Percentiles rank a stretch among this genome's conserved stretches.
Evolutionary conservation across 305 asterid genomes (phyloP).

Genomic region (Plantago rigida): DNA sequence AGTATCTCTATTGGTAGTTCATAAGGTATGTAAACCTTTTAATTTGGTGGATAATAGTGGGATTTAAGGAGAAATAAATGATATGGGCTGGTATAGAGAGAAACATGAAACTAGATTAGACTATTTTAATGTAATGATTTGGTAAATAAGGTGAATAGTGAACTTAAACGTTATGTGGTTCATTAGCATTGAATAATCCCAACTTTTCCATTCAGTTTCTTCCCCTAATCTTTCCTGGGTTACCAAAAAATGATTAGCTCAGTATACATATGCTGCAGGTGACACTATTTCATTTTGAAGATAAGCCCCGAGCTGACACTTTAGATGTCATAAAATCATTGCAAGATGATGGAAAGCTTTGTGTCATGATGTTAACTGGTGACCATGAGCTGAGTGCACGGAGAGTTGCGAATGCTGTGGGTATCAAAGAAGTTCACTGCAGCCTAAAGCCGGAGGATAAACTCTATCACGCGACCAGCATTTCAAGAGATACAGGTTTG

Average conservation of each 20-base stretch:
- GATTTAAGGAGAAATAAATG: neutral
- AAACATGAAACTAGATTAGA: neutral
- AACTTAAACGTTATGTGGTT: neutral
- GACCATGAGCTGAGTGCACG: constrained; percentile 88
- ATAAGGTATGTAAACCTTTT: neutral
- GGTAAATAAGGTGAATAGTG: neutral
- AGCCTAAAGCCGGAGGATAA: constrained; percentile 94
- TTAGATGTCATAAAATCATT: constrained; percentile 57
- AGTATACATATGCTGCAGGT: constrained; percentile 40
- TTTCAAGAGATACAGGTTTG: constrained; percentile 75
- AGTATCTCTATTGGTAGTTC: neutral
- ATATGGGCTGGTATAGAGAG: neutral
- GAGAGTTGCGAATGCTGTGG: constrained; percentile 91
- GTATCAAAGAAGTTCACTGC: constrained; percentile 77
- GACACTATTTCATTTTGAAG: constrained; percentile 90
- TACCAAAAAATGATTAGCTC: constrained; percentile 1
- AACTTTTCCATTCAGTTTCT: neutral
- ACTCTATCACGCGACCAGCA: constrained; percentile 71
- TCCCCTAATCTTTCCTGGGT: neutral
- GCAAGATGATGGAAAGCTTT: constrained; percentile 62
- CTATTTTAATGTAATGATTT: neutral
- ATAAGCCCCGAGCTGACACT: constrained; percentile 69
- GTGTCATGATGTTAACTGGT: constrained; percentile 90
- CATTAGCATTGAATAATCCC: neutral
- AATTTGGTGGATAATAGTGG: neutral